phyloP scores from a whole-genome alignment of 2,329 filamentous ascomycete genomes.

The Penicillium hesseltinei region DNA sequence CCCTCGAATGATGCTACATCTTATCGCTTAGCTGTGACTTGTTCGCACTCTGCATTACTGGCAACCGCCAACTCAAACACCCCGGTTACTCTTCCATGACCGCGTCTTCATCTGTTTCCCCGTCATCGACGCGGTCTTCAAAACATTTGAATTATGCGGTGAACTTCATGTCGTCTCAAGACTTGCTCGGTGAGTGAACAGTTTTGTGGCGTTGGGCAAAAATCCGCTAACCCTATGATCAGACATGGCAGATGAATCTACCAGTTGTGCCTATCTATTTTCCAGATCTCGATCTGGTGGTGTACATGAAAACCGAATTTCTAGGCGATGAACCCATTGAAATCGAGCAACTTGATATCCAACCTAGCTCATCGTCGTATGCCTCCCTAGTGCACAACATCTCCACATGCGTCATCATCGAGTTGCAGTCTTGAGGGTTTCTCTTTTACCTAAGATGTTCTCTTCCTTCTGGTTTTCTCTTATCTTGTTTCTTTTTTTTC shows the following conservation, averaged over 20 bases:
- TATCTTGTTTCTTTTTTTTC: constrained; percentile 2
- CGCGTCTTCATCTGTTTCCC: constrained; percentile 5
- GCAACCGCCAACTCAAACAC: constrained; percentile 4
- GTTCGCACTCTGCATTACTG: constrained; percentile 3
- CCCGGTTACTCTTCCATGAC: constrained; percentile 3
- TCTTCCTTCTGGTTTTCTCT: constrained; percentile 14
- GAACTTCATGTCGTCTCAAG: constrained; percentile 8
- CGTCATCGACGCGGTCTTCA: neutral
- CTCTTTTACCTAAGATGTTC: neutral
- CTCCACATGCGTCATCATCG: neutral
- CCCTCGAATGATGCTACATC: constrained; percentile 4
- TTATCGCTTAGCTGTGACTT: constrained; percentile 6
- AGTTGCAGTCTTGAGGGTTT: constrained; percentile 1
- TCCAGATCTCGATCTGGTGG: neutral
- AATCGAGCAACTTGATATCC: neutral
- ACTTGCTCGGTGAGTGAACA: constrained; percentile 9
- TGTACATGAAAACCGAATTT: constrained; percentile 11
- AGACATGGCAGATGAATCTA: constrained; percentile 14
- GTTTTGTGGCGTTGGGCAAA: neutral
- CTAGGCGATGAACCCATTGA: neutral
- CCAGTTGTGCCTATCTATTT: constrained; percentile 11
- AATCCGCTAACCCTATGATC: neutral
- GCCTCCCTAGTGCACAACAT: neutral
- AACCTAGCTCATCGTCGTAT: neutral
- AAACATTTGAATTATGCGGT: constrained; percentile 6